Evolutionary conservation across 192 early-diverging fungal species (phyloP), one percentile per base, ranked within the genome.

Genomic region (Phlyctochytrium arcticum): DNA sequence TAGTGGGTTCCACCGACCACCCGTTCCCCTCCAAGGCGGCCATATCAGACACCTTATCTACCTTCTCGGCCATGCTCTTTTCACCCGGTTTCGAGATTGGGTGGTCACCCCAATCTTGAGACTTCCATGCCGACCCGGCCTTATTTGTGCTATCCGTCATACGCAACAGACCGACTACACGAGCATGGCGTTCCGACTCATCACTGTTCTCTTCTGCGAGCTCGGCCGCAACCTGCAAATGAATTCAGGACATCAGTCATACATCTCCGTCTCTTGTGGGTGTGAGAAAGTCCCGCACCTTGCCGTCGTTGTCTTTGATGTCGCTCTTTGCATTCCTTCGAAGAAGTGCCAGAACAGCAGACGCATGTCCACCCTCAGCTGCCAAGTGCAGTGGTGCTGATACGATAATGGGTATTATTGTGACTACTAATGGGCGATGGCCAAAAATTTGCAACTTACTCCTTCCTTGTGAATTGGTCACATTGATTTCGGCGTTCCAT

Each of bases 401-500:
- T 21, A 17, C 2, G n/a, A n/a, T n/a, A n/a, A n/a, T n/a, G n/a
- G n/a, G n/a, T n/a, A n/a, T n/a, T n/a, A n/a, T n/a, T n/a, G 19
- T 10, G 56, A 34, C 23, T 9, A 57, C 8, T 6, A 33, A 7
- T 15, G 15, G 10, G 8, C n/a, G n/a, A n/a, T n/a, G n/a, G n/a
- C n/a, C n/a, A n/a, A n/a, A n/a, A n/a, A n/a, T n/a, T 23, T 50
- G 29, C 9, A n/a, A 66, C 64, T 31, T 32, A 66, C 64, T 66
- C 46, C 88, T 80, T 32, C 89, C 90, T 7, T 85, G 57, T 57
- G 70, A 67, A 69, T 90, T 81, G 44, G 78, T 27, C 50, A 76
- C 60, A 56, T 92, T 87, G 27, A 88, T 76, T 55, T 92, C 82
- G 35, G 87, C 85, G 36, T 78, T 84, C 90, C 93, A 92, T 48